Conservation (phyloP, 768 basidiomycete genomes). For the Ramaria rubella region DNA sequence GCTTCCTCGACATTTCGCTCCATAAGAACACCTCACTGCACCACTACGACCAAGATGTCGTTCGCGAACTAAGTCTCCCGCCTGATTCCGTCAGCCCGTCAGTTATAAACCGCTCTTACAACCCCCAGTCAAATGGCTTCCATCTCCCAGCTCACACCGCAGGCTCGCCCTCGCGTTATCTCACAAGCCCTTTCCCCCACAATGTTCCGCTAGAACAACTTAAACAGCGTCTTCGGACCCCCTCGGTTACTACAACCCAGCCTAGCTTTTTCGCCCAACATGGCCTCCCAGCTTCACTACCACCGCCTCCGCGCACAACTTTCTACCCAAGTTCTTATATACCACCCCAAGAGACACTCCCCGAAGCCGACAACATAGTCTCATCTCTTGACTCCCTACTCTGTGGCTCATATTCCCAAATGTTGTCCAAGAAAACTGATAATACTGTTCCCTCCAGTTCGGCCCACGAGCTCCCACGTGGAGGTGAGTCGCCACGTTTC, state of each 20-base stretch:
- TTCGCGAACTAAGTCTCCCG: constrained; percentile 13
- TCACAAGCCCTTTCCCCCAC: not conserved
- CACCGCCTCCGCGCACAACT: constrained; percentile 8
- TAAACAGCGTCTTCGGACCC: constrained; percentile 5
- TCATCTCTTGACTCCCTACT: constrained; percentile 1
- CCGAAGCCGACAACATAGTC: constrained; percentile 5
- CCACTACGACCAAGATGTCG: constrained; percentile 11
- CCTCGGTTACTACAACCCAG: not conserved
- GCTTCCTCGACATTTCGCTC: constrained; percentile 6
- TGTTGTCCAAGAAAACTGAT: not conserved
- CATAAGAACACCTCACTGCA: constrained; percentile 5
- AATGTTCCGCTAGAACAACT: constrained; percentile 1
- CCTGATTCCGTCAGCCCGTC: not conserved
- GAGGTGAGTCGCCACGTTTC: not conserved
- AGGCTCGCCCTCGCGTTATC: not conserved
- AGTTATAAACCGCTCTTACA: not conserved
- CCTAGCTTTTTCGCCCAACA: constrained; percentile 3
- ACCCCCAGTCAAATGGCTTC: not conserved
- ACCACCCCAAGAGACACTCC: not conserved
- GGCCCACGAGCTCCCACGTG: not conserved
- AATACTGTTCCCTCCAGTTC: not conserved
- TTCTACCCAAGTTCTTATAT: not conserved
- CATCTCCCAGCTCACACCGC: not conserved
- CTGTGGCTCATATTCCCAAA: constrained; percentile 4
- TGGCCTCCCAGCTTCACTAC: constrained; percentile 4